Evolutionary conservation across 306 rosid genomes (phyloP), one percentile per base, ranked within the genome.

Genomic region (Ammopiptanthus mongolicus): DNA sequence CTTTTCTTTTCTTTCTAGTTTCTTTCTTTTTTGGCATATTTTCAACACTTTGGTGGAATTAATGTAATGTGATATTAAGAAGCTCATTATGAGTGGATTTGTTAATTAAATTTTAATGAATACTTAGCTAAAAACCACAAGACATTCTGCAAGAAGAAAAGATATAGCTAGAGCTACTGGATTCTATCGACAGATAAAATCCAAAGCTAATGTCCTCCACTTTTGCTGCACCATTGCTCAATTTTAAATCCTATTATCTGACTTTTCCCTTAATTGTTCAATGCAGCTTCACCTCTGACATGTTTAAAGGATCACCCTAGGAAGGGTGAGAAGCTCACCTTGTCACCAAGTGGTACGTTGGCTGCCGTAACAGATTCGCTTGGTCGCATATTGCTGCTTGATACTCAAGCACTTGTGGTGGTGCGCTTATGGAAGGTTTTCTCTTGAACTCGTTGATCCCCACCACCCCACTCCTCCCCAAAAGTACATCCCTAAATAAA

Each of bases 321-420:
- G 88, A 96, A 92, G 91, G 99, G 99, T 33, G 99, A 96, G 77
- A 96, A 92, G 87, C 91, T 92, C 58, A 96, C 92, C 28, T 84
- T 96, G 72, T 96, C 99, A 25, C 99, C 99, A 1, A 96, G 99
- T 79, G 98, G 99, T 70, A 96, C 99, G 10, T 74, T 96, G 88
- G 97, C 99, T 51, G 98, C 98, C 21, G 85, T 96, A 79, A 96
- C 98, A 58, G 99, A 92, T 88, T 96, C 99, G 58, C 97, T 96
- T 17, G 99, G 99, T 73, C 99, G 99, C 68, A 89, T 96, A 79
- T 68, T 96, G 91, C 91, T 96, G 62, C 85, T 96, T 57, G 98
- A 96, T 80, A 96, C 99, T 29, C 97, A 92, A 74, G 99, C 99
- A 57, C 98, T 92, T 65, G 99, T 92, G 53, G 97, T 92, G 63